phyloP scores from a whole-genome alignment of 352 stramenopile species.

The Blastocystis sp. region DNA sequence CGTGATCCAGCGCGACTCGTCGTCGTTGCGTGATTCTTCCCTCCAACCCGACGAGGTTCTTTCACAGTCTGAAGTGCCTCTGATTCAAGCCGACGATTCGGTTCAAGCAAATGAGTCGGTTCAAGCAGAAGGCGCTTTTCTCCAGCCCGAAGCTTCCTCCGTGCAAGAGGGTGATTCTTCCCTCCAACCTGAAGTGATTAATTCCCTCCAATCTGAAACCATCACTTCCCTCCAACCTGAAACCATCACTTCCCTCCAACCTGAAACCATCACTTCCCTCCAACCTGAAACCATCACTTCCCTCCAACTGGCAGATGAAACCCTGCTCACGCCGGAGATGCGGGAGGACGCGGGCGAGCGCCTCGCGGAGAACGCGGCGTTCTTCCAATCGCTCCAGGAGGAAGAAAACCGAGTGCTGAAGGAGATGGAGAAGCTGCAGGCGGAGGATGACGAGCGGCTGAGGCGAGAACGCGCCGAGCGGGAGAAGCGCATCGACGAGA shows the following conservation, averaged over 20 bases:
- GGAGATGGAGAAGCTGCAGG: conserved; percentile 1
- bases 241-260: too few species aligned
- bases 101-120: not conserved
- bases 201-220: too few species aligned
- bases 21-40: not conserved
- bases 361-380: not conserved
- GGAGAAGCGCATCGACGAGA: conserved; percentile 10
- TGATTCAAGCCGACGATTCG: not conserved
- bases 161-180: too few species aligned
- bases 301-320: too few species aligned
- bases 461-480: conserved; percentile 1
- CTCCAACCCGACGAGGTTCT: not conserved
- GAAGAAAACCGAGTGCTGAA: not conserved
- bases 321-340: too few species aligned
- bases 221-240: too few species aligned
- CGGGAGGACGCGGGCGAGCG: too few species aligned
- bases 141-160: too few species aligned
- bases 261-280: too few species aligned
- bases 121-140: not conserved
- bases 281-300: too few species aligned
- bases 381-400: not conserved
- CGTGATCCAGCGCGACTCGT: too few species aligned
- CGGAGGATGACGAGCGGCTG: not conserved
- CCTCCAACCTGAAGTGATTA: too few species aligned
- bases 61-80: not conserved